These are phyloP conservation scores for Dendrobium chrysotoxum DNA, from an alignment of 106 monocot genomes.

Conservation along the genomic window DNA sequence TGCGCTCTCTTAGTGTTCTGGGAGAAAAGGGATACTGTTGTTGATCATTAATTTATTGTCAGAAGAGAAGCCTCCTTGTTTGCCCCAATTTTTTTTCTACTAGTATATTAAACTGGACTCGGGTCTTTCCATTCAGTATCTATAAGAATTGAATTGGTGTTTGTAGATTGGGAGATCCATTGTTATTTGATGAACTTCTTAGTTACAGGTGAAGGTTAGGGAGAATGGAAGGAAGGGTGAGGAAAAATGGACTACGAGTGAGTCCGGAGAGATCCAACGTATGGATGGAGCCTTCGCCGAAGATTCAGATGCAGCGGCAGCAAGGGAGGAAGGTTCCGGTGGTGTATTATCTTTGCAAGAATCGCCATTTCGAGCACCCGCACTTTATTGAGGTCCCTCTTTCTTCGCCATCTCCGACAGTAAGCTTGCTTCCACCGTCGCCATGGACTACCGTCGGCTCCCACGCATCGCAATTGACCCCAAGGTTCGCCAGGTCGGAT, in stretches of 20 bases:
- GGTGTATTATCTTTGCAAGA: slow-evolving; percentile 54
- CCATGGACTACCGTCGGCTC: slow-evolving; percentile 6
- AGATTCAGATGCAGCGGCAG: slow-evolving; percentile 9
- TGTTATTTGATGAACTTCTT: background rate
- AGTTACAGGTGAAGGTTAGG: background rate
- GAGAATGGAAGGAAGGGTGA: slow-evolving; percentile 25
- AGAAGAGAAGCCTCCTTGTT: background rate
- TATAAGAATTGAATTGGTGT: background rate
- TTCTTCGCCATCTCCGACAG: too few relatives aligned
- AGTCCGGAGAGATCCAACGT: slow-evolving; percentile 43
- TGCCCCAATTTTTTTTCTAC: background rate
- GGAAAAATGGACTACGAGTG: slow-evolving; percentile 12
- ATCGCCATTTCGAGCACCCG: slow-evolving; percentile 28
- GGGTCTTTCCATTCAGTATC: background rate
- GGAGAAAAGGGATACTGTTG: too few relatives aligned
- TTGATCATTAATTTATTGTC: slow-evolving; percentile 1
- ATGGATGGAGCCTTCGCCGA: slow-evolving; percentile 12
- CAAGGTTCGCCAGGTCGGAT: slow-evolving; percentile 11
- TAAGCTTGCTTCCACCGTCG: too few relatives aligned
- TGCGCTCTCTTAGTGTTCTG: background rate
- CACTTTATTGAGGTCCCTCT: slow-evolving; percentile 60
- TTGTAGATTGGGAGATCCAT: background rate
- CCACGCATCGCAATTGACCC: slow-evolving; percentile 3
- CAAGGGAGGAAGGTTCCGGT: slow-evolving; percentile 38
- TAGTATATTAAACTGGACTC: background rate